A percentile compares a stretch with the other conserved stretches of the same genome.
phyloP scores from a whole-genome alignment of 176 grass and related monocot genomes.

The Triticum dicoccoides region DNA sequence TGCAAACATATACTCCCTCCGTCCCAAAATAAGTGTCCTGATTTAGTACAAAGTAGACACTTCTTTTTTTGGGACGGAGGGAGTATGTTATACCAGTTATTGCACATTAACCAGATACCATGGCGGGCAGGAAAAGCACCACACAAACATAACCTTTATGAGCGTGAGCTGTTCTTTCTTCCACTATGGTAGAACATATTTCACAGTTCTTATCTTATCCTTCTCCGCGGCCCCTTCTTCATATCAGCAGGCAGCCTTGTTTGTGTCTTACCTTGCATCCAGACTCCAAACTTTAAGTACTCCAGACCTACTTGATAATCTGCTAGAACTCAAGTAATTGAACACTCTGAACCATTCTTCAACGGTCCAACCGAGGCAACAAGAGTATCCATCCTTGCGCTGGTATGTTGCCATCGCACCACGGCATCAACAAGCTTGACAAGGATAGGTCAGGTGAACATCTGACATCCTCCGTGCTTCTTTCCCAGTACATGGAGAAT shows the following conservation, averaged over 20 bases:
- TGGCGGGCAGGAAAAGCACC: not conserved
- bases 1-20: not conserved
- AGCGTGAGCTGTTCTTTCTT: not conserved
- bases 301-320: not conserved
- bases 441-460: no score
- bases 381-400: not conserved
- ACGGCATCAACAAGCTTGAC: slow-evolving; percentile 22
- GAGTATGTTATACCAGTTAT: not conserved
- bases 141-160: not conserved
- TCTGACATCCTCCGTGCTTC: no score
- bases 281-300: not conserved
- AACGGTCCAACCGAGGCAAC: not conserved
- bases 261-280: not conserved
- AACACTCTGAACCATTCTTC: not conserved
- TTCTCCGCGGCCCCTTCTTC: not conserved
- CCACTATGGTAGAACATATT: slow-evolving; percentile 3
- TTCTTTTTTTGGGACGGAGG: no score
- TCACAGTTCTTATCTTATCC: not conserved
- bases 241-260: not conserved
- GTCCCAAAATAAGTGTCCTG: no score
- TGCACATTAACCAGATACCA: not conserved
- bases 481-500: no score
- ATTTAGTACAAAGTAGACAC: no score
- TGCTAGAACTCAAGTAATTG: not conserved
- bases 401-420: slow-evolving; percentile 9